phyloP scores from a whole-genome alignment of 495 filamentous ascomycete genomes.

The Penicillium robsamsonii region DNA sequence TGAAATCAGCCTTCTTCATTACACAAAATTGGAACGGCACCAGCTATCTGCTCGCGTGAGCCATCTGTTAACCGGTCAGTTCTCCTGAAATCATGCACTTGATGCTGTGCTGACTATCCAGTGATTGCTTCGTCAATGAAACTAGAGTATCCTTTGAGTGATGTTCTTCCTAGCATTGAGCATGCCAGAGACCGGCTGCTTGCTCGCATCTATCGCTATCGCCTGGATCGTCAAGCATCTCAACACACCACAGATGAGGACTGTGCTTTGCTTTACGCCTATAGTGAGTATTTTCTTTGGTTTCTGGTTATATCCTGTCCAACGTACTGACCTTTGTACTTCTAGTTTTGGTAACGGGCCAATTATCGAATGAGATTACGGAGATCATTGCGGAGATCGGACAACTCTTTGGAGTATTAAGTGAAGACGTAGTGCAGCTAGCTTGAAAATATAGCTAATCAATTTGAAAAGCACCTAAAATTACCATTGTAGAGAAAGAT shows the following conservation, averaged over 20 bases:
- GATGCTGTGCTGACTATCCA: constrained; percentile 28
- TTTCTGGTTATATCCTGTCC: neutral
- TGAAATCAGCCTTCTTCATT: constrained; percentile 72
- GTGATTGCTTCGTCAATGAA: constrained; percentile 91
- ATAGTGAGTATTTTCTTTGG: constrained; percentile 46
- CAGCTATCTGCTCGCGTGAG: constrained; percentile 82
- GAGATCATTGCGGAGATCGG: constrained; percentile 50
- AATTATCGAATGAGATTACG: constrained; percentile 51
- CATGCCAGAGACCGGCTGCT: constrained; percentile 78
- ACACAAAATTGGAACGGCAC: constrained; percentile 74
- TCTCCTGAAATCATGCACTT: neutral
- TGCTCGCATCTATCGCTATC: constrained; percentile 84
- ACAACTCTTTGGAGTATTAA: constrained; percentile 66
- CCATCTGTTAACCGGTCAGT: constrained; percentile 79
- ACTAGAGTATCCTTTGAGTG: constrained; percentile 87
- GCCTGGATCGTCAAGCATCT: constrained; percentile 60
- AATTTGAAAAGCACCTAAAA: neutral
- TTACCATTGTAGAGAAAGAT: neutral
- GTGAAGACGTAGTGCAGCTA: constrained; percentile 70
- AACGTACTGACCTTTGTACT: constrained; percentile 6
- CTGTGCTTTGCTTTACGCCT: constrained; percentile 71
- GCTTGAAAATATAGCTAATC: constrained; percentile 11
- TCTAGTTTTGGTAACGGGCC: constrained; percentile 52
- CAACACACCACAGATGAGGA: constrained; percentile 61
- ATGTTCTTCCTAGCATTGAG: constrained; percentile 77